A percentile compares a stretch with the other conserved stretches of the same genome.
Evolutionary conservation across 305 asterid genomes (phyloP).

Genomic region (Caryopteris hybrid): DNA sequence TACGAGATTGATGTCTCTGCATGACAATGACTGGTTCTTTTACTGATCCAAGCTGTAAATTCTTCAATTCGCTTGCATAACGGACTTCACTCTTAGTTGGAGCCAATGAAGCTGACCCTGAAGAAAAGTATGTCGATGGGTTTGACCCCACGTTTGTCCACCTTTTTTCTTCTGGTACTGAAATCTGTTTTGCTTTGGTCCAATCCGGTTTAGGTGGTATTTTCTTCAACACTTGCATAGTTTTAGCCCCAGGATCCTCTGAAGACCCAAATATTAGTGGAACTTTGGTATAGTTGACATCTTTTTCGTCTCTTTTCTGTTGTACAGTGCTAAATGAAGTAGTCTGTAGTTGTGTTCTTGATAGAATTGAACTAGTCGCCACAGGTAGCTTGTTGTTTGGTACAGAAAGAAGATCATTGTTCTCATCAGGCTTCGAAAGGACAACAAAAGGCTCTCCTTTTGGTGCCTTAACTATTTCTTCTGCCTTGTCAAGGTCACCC

Average conservation of each 20-base stretch:
- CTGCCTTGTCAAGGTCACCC: slow-evolving; percentile 80
- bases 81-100: slow-evolving; percentile 36
- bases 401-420: slow-evolving; percentile 35
- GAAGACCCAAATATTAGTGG: slow-evolving; percentile 40
- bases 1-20: slow-evolving; percentile 60
- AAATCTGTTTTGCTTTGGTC: slow-evolving; percentile 52
- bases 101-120: slow-evolving; percentile 40
- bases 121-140: slow-evolving; percentile 39
- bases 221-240: slow-evolving; percentile 44
- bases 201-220: slow-evolving; percentile 54
- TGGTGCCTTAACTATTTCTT: slow-evolving; percentile 55
- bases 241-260: slow-evolving; percentile 43
- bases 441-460: slow-evolving; percentile 55
- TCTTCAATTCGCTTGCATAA: slow-evolving; percentile 62
- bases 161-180: slow-evolving; percentile 46
- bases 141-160: slow-evolving; percentile 39
- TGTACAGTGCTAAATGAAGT: slow-evolving; percentile 29
- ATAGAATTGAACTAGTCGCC: slow-evolving; percentile 26
- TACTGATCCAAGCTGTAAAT: slow-evolving; percentile 64
- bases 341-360: slow-evolving; percentile 31
- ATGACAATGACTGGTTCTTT: slow-evolving; percentile 62
- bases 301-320: slow-evolving; percentile 60
- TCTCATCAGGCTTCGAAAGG: slow-evolving; percentile 53
- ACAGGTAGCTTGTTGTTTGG: slow-evolving; percentile 34
- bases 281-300: slow-evolving; percentile 48